A percentile compares a stretch with the other conserved stretches of the same genome.
phyloP scores from a whole-genome alignment of 2,329 filamentous ascomycete species.

The Pseudogymnoascus sp. region DNA sequence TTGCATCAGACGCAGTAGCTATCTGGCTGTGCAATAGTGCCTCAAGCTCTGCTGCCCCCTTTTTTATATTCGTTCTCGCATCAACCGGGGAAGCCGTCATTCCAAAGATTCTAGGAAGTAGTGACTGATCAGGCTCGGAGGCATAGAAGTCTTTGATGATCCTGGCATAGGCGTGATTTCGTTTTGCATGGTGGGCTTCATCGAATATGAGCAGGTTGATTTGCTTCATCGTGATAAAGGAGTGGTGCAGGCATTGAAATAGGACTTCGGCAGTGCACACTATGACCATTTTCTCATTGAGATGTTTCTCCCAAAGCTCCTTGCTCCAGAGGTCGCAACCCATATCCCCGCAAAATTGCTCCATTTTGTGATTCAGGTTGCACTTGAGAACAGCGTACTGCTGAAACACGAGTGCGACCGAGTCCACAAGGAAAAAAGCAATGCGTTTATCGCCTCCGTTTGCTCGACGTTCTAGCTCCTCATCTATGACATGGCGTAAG shows the following conservation, averaged over 20 bases:
- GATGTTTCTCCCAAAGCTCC: conserved; percentile 48
- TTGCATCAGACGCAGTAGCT: conserved; percentile 57
- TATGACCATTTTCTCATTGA: conserved; percentile 65
- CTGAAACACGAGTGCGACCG: conserved; percentile 82
- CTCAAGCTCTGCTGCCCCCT: conserved; percentile 67
- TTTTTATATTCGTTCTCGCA: conserved; percentile 61
- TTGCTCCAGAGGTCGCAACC: conserved; percentile 50
- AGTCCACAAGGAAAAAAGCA: conserved; percentile 83
- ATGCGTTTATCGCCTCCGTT: conserved; percentile 51
- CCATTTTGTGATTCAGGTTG: conserved; percentile 70
- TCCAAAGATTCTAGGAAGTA: conserved; percentile 72
- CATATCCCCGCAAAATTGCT: conserved; percentile 65
- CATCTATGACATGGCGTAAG: conserved; percentile 64
- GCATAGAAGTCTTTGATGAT: conserved; percentile 86
- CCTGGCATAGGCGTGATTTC: conserved; percentile 79
- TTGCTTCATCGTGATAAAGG: conserved; percentile 69
- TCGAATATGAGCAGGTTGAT: conserved; percentile 93
- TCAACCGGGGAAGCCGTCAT: conserved; percentile 98
- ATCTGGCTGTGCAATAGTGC: conserved; percentile 71
- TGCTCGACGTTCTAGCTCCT: conserved; percentile 64
- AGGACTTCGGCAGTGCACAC: conserved; percentile 90
- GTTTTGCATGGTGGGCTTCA: conserved; percentile 93
- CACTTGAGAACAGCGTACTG: conserved; percentile 73
- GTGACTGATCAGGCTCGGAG: conserved; percentile 33
- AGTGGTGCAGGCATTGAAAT: conserved; percentile 65